Conservation (phyloP, 2,329 filamentous ascomycete species). For the Penicillium capsulatum region DNA sequence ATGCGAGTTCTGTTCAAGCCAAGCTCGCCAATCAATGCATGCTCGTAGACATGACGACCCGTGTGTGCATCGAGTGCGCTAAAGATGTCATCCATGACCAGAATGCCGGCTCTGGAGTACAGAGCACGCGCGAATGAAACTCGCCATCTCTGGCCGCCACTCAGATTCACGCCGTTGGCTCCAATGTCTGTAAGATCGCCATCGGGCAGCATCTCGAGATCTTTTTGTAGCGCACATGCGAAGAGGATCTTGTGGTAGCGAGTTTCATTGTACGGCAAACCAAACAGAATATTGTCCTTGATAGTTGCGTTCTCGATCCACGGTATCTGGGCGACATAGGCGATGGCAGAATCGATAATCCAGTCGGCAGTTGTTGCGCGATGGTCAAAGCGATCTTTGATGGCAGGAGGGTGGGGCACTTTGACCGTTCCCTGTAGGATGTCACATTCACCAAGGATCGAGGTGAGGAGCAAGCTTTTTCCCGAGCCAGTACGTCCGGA, state of each 20-base stretch:
- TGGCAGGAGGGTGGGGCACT: constrained; percentile 39
- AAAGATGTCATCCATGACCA: constrained; percentile 80
- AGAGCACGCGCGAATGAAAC: constrained; percentile 74
- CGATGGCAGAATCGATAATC: constrained; percentile 50
- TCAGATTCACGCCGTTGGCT: constrained; percentile 78
- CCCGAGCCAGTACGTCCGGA: constrained; percentile 74
- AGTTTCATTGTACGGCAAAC: constrained; percentile 63
- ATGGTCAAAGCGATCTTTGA: constrained; percentile 55
- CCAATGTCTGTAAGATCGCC: constrained; percentile 79
- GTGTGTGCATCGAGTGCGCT: constrained; percentile 77
- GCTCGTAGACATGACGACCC: constrained; percentile 72
- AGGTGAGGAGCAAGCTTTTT: constrained; percentile 69
- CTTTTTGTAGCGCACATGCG: constrained; percentile 70
- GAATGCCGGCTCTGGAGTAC: constrained; percentile 71
- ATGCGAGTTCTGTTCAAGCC: constrained; percentile 68
- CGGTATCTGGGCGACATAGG: constrained; percentile 73
- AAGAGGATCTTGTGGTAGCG: constrained; percentile 67
- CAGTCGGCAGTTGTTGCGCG: constrained; percentile 57
- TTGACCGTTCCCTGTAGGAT: constrained; percentile 58
- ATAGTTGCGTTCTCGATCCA: constrained; percentile 83
- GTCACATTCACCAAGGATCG: constrained; percentile 72
- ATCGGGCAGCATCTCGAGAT: constrained; percentile 70
- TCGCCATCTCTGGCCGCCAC: constrained; percentile 78
- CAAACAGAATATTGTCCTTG: constrained; percentile 73
- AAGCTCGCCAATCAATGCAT: constrained; percentile 68